Percentiles rank a stretch among this genome's conserved stretches.
These are phyloP conservation scores for Aureobasidium melanogenum DNA, from an alignment of 2,329 filamentous ascomycete species.

Conservation along the genomic window DNA sequence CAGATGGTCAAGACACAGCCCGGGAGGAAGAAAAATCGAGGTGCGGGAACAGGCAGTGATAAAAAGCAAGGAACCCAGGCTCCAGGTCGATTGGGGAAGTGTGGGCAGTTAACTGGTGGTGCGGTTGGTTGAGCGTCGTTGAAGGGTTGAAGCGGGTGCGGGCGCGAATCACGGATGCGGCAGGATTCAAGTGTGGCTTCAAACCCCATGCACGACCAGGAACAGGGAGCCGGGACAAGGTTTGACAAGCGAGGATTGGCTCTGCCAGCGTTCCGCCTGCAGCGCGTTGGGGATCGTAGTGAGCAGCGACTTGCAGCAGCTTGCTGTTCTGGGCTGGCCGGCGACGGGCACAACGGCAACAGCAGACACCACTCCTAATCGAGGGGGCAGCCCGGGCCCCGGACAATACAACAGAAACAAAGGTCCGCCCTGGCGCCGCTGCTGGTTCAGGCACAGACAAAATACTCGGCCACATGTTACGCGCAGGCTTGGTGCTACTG, in stretches of 20 bases:
- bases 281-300: slow-evolving; percentile 12
- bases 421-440: slow-evolving; percentile 1
- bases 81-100: slow-evolving; percentile 12
- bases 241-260: slow-evolving; percentile 14
- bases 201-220: slow-evolving; percentile 13
- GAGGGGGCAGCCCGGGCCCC: slow-evolving; percentile 7
- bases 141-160: slow-evolving; percentile 14
- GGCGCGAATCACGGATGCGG: slow-evolving; percentile 13
- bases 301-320: slow-evolving; percentile 6
- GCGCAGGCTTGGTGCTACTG: slow-evolving; percentile 4
- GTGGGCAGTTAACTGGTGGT: slow-evolving; percentile 11
- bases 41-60: slow-evolving; percentile 10
- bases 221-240: slow-evolving; percentile 12
- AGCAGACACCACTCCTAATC: slow-evolving; percentile 7
- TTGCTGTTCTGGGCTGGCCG: slow-evolving; percentile 10
- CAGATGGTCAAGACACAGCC: slow-evolving; percentile 1
- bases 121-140: slow-evolving; percentile 11
- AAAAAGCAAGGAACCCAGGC: slow-evolving; percentile 14
- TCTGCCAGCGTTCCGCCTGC: slow-evolving; percentile 9
- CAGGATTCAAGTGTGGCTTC: slow-evolving; percentile 12
- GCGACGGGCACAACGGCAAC: slow-evolving; percentile 11
- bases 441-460: slow-evolving; percentile 4
- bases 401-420: slow-evolving; percentile 11
- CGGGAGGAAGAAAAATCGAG: neutral
- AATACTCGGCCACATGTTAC: slow-evolving; percentile 5